These are phyloP conservation scores for Auxenochlorella pyrenoidosa DNA, from an alignment of 139 green algal genomes.

Conservation along the genomic window DNA sequence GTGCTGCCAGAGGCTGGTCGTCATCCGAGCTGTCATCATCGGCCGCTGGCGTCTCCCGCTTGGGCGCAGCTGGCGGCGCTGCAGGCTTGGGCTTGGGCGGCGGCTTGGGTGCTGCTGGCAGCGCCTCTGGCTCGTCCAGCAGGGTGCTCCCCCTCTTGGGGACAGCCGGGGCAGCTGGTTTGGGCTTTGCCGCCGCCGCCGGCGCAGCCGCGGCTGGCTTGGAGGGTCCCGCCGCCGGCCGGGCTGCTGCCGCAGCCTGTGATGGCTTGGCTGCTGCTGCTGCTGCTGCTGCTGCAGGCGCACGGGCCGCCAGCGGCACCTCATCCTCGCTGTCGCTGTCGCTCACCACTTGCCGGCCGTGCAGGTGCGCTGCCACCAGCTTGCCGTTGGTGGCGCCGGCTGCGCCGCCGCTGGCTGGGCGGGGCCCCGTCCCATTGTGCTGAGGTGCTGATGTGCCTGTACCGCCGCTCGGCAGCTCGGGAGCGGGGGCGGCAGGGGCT, in stretches of 20 bases:
- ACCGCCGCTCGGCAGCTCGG: background rate
- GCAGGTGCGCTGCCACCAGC: background rate
- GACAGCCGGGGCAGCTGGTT: background rate
- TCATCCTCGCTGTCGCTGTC: constrained; percentile 53
- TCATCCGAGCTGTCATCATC: constrained; percentile 14
- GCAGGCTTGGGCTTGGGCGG: constrained; percentile 40
- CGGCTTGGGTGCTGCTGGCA: constrained; percentile 33
- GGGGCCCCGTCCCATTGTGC: background rate
- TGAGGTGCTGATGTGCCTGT: too few relatives aligned
- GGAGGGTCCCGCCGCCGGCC: background rate
- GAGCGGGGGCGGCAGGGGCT: background rate
- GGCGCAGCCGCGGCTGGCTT: constrained; percentile 1
- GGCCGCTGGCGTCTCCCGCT: background rate
- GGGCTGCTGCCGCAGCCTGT: background rate
- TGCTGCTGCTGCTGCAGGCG: background rate
- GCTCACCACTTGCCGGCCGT: constrained; percentile 7
- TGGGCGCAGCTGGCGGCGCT: constrained; percentile 26
- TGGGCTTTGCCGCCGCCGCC: background rate
- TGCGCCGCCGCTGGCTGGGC: background rate
- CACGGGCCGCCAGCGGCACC: constrained; percentile 46
- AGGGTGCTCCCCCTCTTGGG: constrained; percentile 4
- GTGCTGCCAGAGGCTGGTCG: constrained; percentile 15
- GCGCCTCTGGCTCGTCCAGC: constrained; percentile 26
- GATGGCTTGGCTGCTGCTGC: constrained; percentile 4
- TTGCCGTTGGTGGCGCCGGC: constrained; percentile 21